Evolutionary conservation across 73 alveolate genomes (phyloP).

Genomic region (Paramecium biaurelia): DNA sequence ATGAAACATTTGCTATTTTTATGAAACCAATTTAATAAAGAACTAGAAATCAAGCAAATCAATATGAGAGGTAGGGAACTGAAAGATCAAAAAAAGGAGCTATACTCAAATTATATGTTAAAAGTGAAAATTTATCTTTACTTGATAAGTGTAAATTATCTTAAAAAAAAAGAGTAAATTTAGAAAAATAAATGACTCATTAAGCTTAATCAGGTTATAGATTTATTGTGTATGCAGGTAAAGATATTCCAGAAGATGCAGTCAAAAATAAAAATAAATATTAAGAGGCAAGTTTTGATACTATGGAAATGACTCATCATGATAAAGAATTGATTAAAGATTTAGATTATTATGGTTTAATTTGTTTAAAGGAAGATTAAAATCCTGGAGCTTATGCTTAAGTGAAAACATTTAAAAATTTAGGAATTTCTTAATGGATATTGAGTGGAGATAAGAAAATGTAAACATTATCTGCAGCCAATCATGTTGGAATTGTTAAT

Average conservation of each 20-base stretch:
- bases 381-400: neutral
- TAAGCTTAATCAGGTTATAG: neutral
- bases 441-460: conserved; percentile 26
- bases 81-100: neutral
- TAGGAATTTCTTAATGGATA: conserved; percentile 44
- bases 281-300: neutral
- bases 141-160: conserved; percentile 22
- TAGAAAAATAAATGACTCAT: neutral
- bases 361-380: conserved; percentile 37
- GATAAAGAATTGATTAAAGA: conserved; percentile 11
- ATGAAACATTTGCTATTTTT: conserved; percentile 7
- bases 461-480: conserved; percentile 12
- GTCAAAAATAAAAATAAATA: neutral
- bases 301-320: neutral
- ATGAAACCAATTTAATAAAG: neutral
- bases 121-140: conserved; percentile 29
- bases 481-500: conserved; percentile 40
- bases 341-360: conserved; percentile 32
- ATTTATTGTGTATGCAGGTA: conserved; percentile 42
- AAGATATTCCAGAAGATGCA: neutral
- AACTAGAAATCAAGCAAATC: neutral
- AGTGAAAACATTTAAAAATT: neutral
- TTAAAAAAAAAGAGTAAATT: neutral
- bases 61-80: neutral
- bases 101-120: neutral